A percentile compares a stretch with the other conserved stretches of the same genome.
Conservation (phyloP, 164 flowering plant genomes). For the Cinnamomum chago region DNA sequence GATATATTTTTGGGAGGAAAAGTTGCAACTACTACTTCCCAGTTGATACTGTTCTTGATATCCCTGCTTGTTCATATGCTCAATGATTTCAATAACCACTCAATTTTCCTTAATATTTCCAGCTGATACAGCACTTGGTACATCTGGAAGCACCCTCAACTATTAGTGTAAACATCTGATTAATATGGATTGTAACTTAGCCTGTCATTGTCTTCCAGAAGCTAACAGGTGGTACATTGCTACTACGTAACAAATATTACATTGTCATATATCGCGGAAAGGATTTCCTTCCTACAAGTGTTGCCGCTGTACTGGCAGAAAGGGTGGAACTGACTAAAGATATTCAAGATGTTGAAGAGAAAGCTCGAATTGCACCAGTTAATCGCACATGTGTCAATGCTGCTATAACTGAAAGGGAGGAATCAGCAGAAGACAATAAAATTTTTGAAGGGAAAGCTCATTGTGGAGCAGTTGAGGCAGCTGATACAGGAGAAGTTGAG, state of each 20-base stretch:
- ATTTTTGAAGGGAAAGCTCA: conserved; percentile 39
- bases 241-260: conserved; percentile 90
- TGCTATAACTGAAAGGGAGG: conserved; percentile 70
- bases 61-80: too few species aligned
- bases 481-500: conserved; percentile 24
- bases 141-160: not conserved
- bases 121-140: not conserved
- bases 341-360: conserved; percentile 46
- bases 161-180: not conserved
- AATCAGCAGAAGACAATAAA: conserved; percentile 46
- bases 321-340: conserved; percentile 69
- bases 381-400: conserved; percentile 68
- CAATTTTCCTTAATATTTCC: not conserved
- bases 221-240: conserved; percentile 83
- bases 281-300: conserved; percentile 88
- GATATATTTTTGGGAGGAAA: not conserved
- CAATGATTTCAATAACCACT: too few species aligned
- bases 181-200: not conserved
- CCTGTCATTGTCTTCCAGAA: conserved; percentile 38
- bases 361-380: conserved; percentile 29
- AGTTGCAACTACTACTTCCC: not conserved
- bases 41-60: too few species aligned
- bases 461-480: conserved; percentile 24
- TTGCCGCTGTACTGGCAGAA: conserved; percentile 75
- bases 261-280: conserved; percentile 92